Conservation (phyloP, 75 land plant genomes). For the Chamaecyparis obtusa region DNA sequence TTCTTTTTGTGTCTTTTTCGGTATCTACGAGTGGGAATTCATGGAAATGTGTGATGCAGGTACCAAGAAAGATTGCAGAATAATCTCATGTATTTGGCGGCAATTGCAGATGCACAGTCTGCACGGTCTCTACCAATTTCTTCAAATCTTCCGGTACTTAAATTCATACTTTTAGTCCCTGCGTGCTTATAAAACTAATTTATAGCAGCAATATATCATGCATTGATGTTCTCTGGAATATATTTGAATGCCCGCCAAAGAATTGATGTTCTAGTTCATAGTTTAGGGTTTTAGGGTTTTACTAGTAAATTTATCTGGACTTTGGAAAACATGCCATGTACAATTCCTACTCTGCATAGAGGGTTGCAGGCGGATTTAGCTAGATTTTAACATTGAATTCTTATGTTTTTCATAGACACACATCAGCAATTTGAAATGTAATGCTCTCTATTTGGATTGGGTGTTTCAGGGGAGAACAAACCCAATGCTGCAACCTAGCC, state of each 20-base stretch:
- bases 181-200: background rate
- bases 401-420: background rate
- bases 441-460: background rate
- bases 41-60: constrained; percentile 6
- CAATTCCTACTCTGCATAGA: background rate
- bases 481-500: background rate
- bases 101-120: constrained; percentile 40
- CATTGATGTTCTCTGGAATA: background rate
- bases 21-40: background rate
- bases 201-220: too few species aligned
- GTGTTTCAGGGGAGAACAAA: constrained; percentile 2
- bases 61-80: constrained; percentile 35
- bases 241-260: background rate
- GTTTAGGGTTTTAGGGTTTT: background rate
- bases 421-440: background rate
- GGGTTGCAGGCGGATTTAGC: background rate
- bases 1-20: background rate
- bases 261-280: background rate
- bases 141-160: constrained; percentile 14
- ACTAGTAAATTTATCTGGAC: background rate
- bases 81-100: constrained; percentile 37
- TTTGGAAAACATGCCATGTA: constrained; percentile 2
- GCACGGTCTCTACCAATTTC: constrained; percentile 19
- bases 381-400: background rate
- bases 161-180: background rate